Percentiles rank a stretch among this genome's conserved stretches.
Evolutionary conservation across 805 yeast genomes (phyloP).

Genomic region (Ogataea haglerorum): DNA sequence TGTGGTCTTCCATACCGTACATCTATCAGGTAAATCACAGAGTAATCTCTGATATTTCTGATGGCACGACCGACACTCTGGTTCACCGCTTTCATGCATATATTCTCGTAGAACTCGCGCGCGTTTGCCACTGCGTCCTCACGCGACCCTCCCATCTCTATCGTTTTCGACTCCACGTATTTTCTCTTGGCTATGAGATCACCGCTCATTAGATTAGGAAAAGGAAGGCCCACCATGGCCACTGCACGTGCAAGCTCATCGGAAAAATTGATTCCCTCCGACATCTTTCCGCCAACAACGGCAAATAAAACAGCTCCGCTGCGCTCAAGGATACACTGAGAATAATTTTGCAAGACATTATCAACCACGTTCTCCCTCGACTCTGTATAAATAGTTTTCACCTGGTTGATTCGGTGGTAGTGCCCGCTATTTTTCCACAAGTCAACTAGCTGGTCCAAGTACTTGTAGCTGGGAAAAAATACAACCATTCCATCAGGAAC

Average conservation of each 20-base stretch:
- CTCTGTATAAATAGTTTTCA: constrained; percentile 57
- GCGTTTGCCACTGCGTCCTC: constrained; percentile 47
- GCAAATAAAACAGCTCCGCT: constrained; percentile 70
- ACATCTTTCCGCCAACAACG: constrained; percentile 89
- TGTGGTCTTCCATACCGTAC: constrained; percentile 43
- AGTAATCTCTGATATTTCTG: constrained; percentile 77
- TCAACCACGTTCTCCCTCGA: constrained; percentile 44
- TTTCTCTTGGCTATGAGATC: constrained; percentile 71
- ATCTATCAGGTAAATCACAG: constrained; percentile 72
- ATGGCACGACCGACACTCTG: constrained; percentile 93
- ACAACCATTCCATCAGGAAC: constrained; percentile 77
- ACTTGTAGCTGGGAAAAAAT: constrained; percentile 83
- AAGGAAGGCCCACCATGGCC: constrained; percentile 84
- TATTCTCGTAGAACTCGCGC: constrained; percentile 66
- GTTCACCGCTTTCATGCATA: constrained; percentile 88
- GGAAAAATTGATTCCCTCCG: constrained; percentile 91
- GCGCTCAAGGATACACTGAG: constrained; percentile 36
- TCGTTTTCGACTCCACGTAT: constrained; percentile 54
- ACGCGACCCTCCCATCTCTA: constrained; percentile 44
- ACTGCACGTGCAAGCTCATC: constrained; percentile 87
- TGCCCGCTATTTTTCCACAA: constrained; percentile 47
- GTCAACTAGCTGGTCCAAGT: constrained; percentile 48
- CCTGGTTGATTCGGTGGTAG: constrained; percentile 33
- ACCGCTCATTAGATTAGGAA: constrained; percentile 79
- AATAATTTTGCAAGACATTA: constrained; percentile 48